Evolutionary conservation across 1,284 basidiomycete genomes (phyloP).

Genomic region (Inonotus obliquus): DNA sequence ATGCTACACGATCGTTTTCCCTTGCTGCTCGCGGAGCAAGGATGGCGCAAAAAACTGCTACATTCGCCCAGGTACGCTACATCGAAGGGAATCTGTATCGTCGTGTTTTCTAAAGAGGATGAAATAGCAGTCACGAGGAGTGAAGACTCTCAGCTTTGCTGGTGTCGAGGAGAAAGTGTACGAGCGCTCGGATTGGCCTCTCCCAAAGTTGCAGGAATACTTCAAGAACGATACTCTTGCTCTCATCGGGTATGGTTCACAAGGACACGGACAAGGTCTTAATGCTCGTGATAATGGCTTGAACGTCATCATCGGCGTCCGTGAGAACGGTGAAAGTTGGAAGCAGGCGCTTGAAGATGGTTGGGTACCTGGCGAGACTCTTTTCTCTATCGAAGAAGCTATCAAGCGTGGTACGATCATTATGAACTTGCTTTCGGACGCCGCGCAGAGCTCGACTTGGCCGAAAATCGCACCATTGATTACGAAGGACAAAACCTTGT

Average conservation of each 20-base stretch:
- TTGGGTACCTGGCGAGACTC: constrained; percentile 97
- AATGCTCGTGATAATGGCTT: constrained; percentile 99
- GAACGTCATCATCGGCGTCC: constrained; percentile 98
- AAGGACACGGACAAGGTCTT: constrained; percentile 97
- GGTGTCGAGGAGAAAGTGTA: constrained; percentile 95
- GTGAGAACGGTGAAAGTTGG: constrained; percentile 96
- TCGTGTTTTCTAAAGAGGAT: background rate
- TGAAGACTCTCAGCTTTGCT: constrained; percentile 98
- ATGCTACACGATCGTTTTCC: constrained; percentile 67
- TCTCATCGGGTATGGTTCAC: constrained; percentile 98
- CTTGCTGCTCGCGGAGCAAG: constrained; percentile 55
- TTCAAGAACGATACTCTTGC: constrained; percentile 99
- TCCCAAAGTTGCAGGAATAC: constrained; percentile 97
- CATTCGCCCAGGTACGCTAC: constrained; percentile 39
- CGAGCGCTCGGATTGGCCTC: constrained; percentile 97
- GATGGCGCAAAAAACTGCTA: constrained; percentile 32
- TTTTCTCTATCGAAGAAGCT: constrained; percentile 98
- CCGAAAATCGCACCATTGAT: constrained; percentile 83
- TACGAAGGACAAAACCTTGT: constrained; percentile 99
- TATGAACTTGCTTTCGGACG: constrained; percentile 99
- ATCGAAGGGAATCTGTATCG: constrained; percentile 18
- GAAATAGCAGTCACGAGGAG: constrained; percentile 56
- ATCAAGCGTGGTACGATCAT: constrained; percentile 96
- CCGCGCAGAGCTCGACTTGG: constrained; percentile 97
- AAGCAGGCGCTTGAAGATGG: constrained; percentile 94